These are phyloP conservation scores for Leersia perrieri DNA, from an alignment of 176 grass and related monocot species.

Conservation along the genomic window DNA sequence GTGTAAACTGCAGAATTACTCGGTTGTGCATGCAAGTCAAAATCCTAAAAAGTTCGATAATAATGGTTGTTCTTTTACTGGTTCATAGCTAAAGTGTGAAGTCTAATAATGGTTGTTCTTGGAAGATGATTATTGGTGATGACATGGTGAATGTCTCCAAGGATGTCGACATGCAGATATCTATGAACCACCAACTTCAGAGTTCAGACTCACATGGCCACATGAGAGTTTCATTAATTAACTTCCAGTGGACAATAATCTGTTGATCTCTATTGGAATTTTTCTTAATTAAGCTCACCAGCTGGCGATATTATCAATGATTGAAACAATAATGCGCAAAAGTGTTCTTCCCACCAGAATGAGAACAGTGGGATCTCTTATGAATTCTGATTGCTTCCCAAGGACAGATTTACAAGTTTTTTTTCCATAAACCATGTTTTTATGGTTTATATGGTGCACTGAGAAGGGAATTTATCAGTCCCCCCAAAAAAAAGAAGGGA, in stretches of 20 bases:
- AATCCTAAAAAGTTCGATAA: too few species aligned
- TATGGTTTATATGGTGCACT: too few species aligned
- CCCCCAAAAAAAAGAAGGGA: too few species aligned
- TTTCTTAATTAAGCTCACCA: background rate
- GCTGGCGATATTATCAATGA: background rate
- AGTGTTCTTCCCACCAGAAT: background rate
- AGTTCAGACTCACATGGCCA: background rate
- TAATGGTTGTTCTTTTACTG: background rate
- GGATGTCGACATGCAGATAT: slow-evolving; percentile 15
- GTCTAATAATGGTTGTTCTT: background rate
- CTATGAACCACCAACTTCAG: background rate
- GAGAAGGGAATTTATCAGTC: too few species aligned
- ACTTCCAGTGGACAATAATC: background rate
- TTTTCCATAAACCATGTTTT: background rate
- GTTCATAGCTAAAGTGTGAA: background rate
- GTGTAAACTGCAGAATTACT: background rate
- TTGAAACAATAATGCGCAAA: background rate
- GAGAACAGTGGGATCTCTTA: background rate
- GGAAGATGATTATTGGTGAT: background rate
- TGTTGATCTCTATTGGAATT: background rate
- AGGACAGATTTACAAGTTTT: background rate
- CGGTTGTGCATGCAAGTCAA: background rate
- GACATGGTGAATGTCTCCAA: slow-evolving; percentile 21
- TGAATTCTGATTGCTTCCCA: background rate
- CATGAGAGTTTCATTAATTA: background rate